Conservation (phyloP, 1,284 basidiomycete genomes). For the Coniferiporia weirii region DNA sequence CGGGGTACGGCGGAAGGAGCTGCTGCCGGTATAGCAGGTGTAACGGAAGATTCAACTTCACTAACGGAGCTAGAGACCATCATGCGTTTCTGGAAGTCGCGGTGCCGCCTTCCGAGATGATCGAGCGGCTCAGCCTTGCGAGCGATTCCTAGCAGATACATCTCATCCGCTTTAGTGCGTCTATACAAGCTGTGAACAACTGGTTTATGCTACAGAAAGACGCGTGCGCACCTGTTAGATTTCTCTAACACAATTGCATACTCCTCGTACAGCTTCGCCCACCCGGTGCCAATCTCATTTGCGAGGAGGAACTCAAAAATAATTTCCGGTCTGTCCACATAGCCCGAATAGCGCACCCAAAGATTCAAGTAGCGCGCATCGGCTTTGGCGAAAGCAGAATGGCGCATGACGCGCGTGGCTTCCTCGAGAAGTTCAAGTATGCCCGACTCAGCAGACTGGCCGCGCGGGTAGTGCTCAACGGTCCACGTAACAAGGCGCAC, state of each 20-base stretch:
- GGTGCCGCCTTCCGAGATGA: conserved; percentile 67
- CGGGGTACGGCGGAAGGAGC: conserved; percentile 13
- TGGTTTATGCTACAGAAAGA: neutral
- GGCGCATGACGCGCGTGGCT: conserved; percentile 71
- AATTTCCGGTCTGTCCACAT: conserved; percentile 67
- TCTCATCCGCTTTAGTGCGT: conserved; percentile 81
- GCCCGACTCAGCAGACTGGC: conserved; percentile 65
- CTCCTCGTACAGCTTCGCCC: conserved; percentile 87
- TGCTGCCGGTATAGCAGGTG: conserved; percentile 26
- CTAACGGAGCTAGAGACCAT: conserved; percentile 43
- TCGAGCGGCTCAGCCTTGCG: conserved; percentile 72
- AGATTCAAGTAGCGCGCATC: conserved; percentile 88
- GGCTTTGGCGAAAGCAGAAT: conserved; percentile 57
- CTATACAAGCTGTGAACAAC: conserved; percentile 34
- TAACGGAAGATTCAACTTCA: conserved; percentile 24
- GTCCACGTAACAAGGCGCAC: conserved; percentile 66
- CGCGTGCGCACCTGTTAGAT: conserved; percentile 51
- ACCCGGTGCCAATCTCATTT: conserved; percentile 83
- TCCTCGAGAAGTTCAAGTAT: conserved; percentile 79
- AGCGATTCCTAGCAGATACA: conserved; percentile 83
- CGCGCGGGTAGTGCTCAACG: conserved; percentile 61
- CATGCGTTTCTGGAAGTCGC: conserved; percentile 82
- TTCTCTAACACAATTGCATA: conserved; percentile 80
- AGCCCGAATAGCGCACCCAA: conserved; percentile 87
- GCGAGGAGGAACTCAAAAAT: conserved; percentile 84